Evolutionary conservation across 192 early-diverging fungal species (phyloP).

Genomic region (Spizellomyces punctatus): DNA sequence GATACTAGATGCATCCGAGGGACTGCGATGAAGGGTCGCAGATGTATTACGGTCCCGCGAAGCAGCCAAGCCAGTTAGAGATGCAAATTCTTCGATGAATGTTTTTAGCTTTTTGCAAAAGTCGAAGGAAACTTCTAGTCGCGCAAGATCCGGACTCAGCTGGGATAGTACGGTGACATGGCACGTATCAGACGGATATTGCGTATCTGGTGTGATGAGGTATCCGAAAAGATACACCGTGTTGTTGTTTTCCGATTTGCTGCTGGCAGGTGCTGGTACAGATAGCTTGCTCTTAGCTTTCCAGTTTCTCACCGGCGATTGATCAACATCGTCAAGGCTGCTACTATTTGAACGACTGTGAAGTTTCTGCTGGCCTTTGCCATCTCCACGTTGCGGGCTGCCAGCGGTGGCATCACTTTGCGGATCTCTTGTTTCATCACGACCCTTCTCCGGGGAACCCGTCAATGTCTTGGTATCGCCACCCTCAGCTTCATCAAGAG

Average conservation of each 20-base stretch:
- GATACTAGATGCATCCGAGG: background rate
- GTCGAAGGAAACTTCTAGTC: conserved; percentile 44
- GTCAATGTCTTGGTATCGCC: too few species aligned
- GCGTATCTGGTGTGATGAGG: conserved; percentile 36
- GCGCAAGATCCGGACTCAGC: conserved; percentile 37
- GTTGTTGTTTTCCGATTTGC: background rate
- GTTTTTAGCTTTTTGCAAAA: conserved; percentile 45
- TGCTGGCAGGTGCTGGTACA: too few species aligned
- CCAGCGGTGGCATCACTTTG: too few species aligned
- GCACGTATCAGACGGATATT: conserved; percentile 26
- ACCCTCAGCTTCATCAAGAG: too few species aligned
- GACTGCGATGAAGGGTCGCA: background rate
- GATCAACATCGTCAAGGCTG: too few species aligned
- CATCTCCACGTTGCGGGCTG: too few species aligned
- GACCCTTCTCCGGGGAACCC: too few species aligned
- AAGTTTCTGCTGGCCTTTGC: too few species aligned
- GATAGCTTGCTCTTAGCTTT: too few species aligned
- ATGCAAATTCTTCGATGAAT: conserved; percentile 56
- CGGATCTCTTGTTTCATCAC: too few species aligned
- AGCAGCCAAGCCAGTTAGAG: conserved; percentile 16
- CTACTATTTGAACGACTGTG: too few species aligned
- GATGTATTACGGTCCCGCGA: background rate
- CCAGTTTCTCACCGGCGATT: too few species aligned
- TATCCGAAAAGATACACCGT: conserved; percentile 49
- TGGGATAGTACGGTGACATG: conserved; percentile 50